Evolutionary conservation across 352 stramenopile species (phyloP), one percentile per base, ranked within the genome.

Genomic region (Thalassiosira oceanica): DNA sequence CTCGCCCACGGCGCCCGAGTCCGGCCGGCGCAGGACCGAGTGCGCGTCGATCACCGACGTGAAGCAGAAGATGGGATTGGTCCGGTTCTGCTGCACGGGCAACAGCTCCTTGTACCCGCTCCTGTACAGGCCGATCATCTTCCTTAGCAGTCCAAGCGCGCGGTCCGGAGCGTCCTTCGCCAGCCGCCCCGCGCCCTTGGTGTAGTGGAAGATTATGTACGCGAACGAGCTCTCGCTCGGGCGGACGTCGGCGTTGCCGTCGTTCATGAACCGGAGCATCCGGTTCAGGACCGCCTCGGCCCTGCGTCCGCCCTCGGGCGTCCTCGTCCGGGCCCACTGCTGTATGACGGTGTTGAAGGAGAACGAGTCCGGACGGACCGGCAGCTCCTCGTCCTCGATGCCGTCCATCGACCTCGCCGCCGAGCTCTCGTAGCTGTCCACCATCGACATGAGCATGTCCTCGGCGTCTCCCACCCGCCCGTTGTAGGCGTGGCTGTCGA

Each of bases 321-420:
- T 51, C 13, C 61, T 46, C 18, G 53, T 61, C 31, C 68, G 55
- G n/a, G 73, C 50, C 61, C 80, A 89, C 18, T 82, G 75, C 45
- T 83, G 73, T 61, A 89, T 87, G 0, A 84, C 61, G 23, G 57
- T 74, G 55, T 89, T 84, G 48, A 89, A 87, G 1, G 78, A 81
- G 60, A 85, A 89, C 6, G 62, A 68, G 60, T 89, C 78, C 3
- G 75, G 78, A 18, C 61, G 42, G n/a, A 83, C 63, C 7, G 61
- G 69, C 3, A 80, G 27, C 7, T 78, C 64, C 4, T 75, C 64
- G 37, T 89, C 81, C 45, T 84, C 78, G 21, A 78, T 70, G 11
- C 69, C 61, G 29, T 79, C 69, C 54, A 79, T 74, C 10, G 61
- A 70, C 39, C 69, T 23, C 10, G 43, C 62, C 21, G 61, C 55